Percentiles rank a stretch among this genome's conserved stretches.
Evolutionary conservation across 208 protist genomes (phyloP).

Genomic region (Wallacemonas rigidus): DNA sequence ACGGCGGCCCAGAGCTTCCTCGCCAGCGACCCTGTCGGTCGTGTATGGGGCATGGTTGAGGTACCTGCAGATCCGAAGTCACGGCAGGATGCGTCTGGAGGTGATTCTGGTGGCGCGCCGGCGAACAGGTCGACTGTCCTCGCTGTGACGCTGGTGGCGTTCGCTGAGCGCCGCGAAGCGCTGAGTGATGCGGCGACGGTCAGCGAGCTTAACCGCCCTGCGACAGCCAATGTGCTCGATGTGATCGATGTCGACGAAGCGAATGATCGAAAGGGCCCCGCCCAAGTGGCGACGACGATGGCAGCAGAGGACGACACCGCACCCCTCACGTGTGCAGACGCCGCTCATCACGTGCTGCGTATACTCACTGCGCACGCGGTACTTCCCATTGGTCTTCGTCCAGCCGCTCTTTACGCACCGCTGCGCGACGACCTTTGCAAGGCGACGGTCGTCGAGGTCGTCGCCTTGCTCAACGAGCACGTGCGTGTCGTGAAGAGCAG

Average conservation of each 20-base stretch:
- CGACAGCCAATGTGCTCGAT: constrained; percentile 1
- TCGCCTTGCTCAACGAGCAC: constrained; percentile 61
- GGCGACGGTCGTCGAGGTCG: constrained; percentile 67
- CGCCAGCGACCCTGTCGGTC: constrained; percentile 38
- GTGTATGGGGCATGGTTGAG: constrained; percentile 54
- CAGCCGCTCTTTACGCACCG: constrained; percentile 61
- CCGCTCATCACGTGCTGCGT: constrained; percentile 21
- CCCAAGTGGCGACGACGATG: not conserved
- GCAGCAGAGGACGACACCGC: not conserved
- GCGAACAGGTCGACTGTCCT: constrained; percentile 29
- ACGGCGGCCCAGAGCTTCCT: constrained; percentile 32
- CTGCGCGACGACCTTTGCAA: constrained; percentile 81
- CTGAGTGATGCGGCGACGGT: constrained; percentile 1
- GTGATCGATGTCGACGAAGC: not conserved
- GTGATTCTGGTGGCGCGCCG: not conserved
- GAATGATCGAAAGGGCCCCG: constrained; percentile 7
- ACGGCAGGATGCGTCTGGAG: constrained; percentile 11
- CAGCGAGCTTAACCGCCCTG: not conserved
- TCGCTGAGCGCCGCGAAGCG: constrained; percentile 22
- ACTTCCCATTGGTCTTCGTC: not conserved
- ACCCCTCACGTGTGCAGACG: constrained; percentile 20
- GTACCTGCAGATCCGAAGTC: constrained; percentile 23
- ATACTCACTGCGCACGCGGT: constrained; percentile 2
- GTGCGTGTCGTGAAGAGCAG: constrained; percentile 65
- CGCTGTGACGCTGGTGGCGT: constrained; percentile 27